phyloP scores from a whole-genome alignment of 208 protist species.

The Lotmaria passim region DNA sequence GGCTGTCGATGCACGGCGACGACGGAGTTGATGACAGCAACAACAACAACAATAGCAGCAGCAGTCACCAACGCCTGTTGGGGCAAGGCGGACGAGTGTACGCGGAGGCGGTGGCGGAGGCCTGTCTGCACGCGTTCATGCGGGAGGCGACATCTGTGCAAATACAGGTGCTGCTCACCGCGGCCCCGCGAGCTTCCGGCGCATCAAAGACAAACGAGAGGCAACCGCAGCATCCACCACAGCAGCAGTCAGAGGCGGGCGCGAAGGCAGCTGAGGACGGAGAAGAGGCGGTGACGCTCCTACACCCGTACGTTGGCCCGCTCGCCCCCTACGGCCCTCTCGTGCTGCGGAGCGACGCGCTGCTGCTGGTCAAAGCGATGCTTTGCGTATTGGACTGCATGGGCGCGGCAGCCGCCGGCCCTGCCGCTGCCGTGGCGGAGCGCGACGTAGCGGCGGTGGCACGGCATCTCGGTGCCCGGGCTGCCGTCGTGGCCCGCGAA shows the following conservation, averaged over 20 bases:
- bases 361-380: conserved; percentile 33
- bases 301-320: conserved; percentile 6
- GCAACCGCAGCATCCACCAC: neutral
- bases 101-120: conserved; percentile 24
- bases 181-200: neutral
- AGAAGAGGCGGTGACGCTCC: neutral
- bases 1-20: neutral
- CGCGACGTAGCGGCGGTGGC: conserved; percentile 8
- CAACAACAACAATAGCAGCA: too few species aligned
- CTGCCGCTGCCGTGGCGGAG: neutral
- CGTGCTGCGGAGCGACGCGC: conserved; percentile 18
- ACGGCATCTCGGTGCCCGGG: conserved; percentile 27
- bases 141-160: conserved; percentile 18
- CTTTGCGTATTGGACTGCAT: conserved; percentile 15
- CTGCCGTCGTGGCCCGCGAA: conserved; percentile 28
- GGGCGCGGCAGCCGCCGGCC: neutral
- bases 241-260: too few species aligned
- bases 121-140: conserved; percentile 24
- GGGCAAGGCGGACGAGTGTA: neutral
- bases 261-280: too few species aligned
- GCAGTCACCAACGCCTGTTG: too few species aligned
- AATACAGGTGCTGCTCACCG: conserved; percentile 14
- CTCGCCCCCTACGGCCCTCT: conserved; percentile 19
- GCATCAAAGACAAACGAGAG: neutral
- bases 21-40: too few species aligned